A percentile compares a stretch with the other conserved stretches of the same genome.
Conservation (phyloP, 2,329 filamentous ascomycete species). For the Aspergillus proliferans region DNA sequence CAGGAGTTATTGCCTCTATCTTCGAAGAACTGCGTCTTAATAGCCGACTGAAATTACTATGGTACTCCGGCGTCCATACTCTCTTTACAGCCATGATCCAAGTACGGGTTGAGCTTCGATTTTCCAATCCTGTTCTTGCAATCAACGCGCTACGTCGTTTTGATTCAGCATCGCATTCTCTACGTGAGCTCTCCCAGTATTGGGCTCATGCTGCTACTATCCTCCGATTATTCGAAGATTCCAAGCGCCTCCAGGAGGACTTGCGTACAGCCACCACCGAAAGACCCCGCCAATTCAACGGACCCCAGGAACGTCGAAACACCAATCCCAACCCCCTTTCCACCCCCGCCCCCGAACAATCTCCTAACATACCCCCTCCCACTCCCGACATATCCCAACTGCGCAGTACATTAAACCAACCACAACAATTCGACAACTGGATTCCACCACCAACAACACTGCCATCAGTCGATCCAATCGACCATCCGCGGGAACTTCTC, state of each 20-base stretch:
- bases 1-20: conserved; percentile 40
- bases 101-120: conserved; percentile 41
- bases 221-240: conserved; percentile 39
- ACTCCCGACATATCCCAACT: conserved; percentile 25
- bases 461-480: conserved; percentile 25
- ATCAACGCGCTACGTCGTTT: conserved; percentile 42
- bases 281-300: conserved; percentile 23
- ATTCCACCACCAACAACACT: conserved; percentile 21
- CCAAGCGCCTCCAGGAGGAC: conserved; percentile 37
- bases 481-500: conserved; percentile 28
- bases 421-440: conserved; percentile 27
- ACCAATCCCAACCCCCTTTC: conserved; percentile 13
- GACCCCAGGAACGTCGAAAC: conserved; percentile 5
- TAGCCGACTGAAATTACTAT: conserved; percentile 37
- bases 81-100: conserved; percentile 44
- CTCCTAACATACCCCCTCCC: conserved; percentile 8
- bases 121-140: conserved; percentile 41
- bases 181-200: conserved; percentile 37
- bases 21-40: conserved; percentile 40
- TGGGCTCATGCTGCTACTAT: conserved; percentile 41
- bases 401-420: conserved; percentile 12
- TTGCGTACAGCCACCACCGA: conserved; percentile 33
- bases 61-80: conserved; percentile 40
- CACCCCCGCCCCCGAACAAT: conserved; percentile 14
- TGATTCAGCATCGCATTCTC: conserved; percentile 37